Evolutionary conservation across 305 asterid species (phyloP).

Genomic region (Fraxinus platypoda): DNA sequence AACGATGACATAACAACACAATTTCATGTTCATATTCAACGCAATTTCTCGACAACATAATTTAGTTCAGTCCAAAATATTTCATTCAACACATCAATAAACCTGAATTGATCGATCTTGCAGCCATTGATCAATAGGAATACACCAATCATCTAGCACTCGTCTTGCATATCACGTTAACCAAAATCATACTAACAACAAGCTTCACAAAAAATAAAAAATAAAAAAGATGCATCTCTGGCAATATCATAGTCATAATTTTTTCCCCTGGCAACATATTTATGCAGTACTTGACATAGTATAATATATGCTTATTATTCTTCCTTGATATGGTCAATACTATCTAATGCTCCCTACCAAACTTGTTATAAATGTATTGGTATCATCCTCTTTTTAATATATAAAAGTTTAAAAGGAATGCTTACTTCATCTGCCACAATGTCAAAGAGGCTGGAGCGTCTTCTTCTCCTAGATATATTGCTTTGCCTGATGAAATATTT

Average conservation of each 20-base stretch:
- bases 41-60: not conserved
- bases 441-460: constrained; percentile 97
- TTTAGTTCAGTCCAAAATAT: not conserved
- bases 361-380: not conserved
- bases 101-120: not conserved
- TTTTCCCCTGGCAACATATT: not conserved
- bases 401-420: constrained; percentile 2
- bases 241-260: not conserved
- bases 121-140: not conserved
- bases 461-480: constrained; percentile 83
- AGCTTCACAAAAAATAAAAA: too few relatives aligned
- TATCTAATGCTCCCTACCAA: not conserved
- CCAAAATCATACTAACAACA: not conserved
- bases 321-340: not conserved
- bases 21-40: not conserved
- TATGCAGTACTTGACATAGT: not conserved
- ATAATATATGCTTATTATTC: not conserved
- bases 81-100: not conserved
- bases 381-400: not conserved
- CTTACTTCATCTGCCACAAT: constrained; percentile 92
- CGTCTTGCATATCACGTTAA: not conserved
- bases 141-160: not conserved
- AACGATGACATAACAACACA: not conserved
- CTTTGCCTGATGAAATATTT: constrained; percentile 93
- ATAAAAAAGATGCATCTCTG: not conserved